Conservation (phyloP, 2,329 filamentous ascomycete species). For the Penicillium sclerotigenum region DNA sequence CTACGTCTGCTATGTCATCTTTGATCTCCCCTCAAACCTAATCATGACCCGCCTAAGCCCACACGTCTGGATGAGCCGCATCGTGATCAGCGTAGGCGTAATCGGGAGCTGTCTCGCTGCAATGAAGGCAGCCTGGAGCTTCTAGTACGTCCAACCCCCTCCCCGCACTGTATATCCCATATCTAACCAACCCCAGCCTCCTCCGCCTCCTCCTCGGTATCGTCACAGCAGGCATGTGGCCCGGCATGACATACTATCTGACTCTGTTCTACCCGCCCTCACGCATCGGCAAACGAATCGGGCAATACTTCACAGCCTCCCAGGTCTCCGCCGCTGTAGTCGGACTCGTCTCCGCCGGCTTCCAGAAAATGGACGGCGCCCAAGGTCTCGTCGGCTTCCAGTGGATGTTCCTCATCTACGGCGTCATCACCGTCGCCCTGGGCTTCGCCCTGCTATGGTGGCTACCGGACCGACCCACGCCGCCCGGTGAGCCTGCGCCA, state of each 20-base stretch:
- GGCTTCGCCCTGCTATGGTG: constrained; percentile 79
- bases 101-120: constrained; percentile 82
- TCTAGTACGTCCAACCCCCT: constrained; percentile 57
- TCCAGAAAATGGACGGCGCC: constrained; percentile 82
- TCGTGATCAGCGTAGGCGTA: constrained; percentile 80
- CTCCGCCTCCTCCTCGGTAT: constrained; percentile 79
- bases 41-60: constrained; percentile 83
- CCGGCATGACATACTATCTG: constrained; percentile 89
- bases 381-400: constrained; percentile 66
- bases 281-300: constrained; percentile 81
- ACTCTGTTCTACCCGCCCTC: constrained; percentile 89
- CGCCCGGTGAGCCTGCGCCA: constrained; percentile 51
- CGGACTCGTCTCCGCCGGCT: constrained; percentile 83
- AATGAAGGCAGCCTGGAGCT: constrained; percentile 76
- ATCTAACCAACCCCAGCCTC: constrained; percentile 42
- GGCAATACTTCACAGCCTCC: constrained; percentile 82
- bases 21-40: constrained; percentile 84
- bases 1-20: constrained; percentile 88
- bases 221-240: constrained; percentile 92
- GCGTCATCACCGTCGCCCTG: constrained; percentile 68
- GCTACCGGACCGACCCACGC: constrained; percentile 77
- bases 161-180: not conserved
- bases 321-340: constrained; percentile 88
- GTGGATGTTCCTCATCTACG: constrained; percentile 83
- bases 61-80: constrained; percentile 86